Evolutionary conservation across 305 asterid species (phyloP), one percentile per base, ranked within the genome.

Genomic region (Euphrasia arctica): DNA sequence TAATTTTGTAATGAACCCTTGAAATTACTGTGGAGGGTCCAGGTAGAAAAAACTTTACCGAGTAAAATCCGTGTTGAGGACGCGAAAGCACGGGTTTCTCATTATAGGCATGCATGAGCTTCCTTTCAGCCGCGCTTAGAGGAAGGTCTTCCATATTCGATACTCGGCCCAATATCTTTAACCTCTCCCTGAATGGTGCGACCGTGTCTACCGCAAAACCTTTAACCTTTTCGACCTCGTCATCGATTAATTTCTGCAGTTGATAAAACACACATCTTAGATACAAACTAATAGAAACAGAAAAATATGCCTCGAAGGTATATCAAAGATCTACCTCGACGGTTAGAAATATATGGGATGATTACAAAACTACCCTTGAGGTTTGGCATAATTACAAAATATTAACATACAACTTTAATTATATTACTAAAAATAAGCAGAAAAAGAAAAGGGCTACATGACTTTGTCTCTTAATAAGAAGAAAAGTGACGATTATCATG

Each of bases 51-150:
- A 60, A 64, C 80, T 8, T 72, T 61, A 90, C 97, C 76, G 27
- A 60, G 79, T 83, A 90, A 71, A 93, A 93, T 51, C 85, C 85
- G 42, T 93, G 99, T 69, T 93, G 99, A 49, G 99, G 99, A 61
- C 97, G 96, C 1, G 99, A 90, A 73, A 93, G 99, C 43, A 90
- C 93, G 29, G 97, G 99, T 65, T 93, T 93, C 72, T 93, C 97
- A 62, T 88, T 93, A 79, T 90, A 90, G 70, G 99, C 95, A 32
- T 86, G 87, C 97, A 93, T 86, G 62, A 93, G 89, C 77, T 94
- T 94, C 80, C 98, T 83, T 82, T 94, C 99, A 1, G 96, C 88
- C 34, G 93, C 76, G 72, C 95, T 90, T 70, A 90, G 67, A 29
- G 91, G 98, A 63, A 88, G 85, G 63, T 88, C 96, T 32, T 94